These are phyloP conservation scores for Blastobotrys petasosporus DNA, from an alignment of 1,139 yeast genomes.

Conservation along the genomic window DNA sequence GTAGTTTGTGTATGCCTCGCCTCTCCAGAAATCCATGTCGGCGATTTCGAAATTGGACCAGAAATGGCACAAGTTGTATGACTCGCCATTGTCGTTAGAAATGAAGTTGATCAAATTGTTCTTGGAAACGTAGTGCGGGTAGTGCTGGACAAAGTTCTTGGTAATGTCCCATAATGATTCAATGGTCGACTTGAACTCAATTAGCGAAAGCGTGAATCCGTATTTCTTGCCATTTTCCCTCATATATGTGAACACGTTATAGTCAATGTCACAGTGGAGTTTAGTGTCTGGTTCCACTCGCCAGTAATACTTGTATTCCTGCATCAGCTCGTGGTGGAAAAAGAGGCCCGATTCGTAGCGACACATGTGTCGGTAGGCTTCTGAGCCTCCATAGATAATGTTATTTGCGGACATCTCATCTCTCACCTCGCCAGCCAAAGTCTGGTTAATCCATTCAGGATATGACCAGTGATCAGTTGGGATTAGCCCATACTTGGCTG, in stretches of 20 bases:
- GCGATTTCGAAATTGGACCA: conserved; percentile 89
- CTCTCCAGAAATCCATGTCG: conserved; percentile 65
- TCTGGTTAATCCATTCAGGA: conserved; percentile 58
- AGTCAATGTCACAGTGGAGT: conserved; percentile 71
- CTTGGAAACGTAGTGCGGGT: conserved; percentile 59
- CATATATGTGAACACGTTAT: conserved; percentile 80
- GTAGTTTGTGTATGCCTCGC: conserved; percentile 59
- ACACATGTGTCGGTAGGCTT: conserved; percentile 79
- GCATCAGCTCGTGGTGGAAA: conserved; percentile 67
- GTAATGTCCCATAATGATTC: conserved; percentile 79
- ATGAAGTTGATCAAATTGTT: conserved; percentile 69
- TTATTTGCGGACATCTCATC: conserved; percentile 40
- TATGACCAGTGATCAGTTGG: conserved; percentile 68
- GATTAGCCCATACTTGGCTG: conserved; percentile 55
- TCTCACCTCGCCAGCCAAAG: conserved; percentile 49
- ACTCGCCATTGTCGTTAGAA: conserved; percentile 49
- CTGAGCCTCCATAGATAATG: conserved; percentile 60
- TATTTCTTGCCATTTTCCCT: conserved; percentile 65
- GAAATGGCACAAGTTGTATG: conserved; percentile 77
- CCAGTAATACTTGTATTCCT: conserved; percentile 83
- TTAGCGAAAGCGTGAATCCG: conserved; percentile 74
- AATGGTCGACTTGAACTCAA: conserved; percentile 72
- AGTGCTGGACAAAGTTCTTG: conserved; percentile 53
- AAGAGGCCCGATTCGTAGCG: conserved; percentile 88
- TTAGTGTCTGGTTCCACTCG: conserved; percentile 86